Evolutionary conservation across 2,329 filamentous ascomycete species (phyloP), one percentile per base, ranked within the genome.

Genomic region (Chrysoporthe puriensis): DNA sequence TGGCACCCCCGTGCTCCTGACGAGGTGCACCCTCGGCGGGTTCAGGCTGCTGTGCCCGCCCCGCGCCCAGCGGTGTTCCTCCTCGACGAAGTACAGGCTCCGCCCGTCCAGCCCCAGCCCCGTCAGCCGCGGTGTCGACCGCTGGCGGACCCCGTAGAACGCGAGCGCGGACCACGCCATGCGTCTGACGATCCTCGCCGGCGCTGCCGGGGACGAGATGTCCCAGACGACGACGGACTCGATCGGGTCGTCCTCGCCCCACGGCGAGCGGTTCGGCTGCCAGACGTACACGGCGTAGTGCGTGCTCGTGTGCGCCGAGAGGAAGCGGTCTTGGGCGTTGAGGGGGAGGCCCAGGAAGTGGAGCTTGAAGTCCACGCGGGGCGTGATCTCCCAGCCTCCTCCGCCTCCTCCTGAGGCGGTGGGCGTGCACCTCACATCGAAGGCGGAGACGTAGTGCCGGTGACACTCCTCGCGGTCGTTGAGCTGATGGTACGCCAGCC

Each of bases 221-320:
- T 90, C 84, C 87, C 87, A 90, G 11, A 90, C 78, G 18, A 82
- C 82, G 40, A 90, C 77, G 44, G 83, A 81, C 73, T 90, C 88
- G 18, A 86, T 81, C 0, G 86, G 86, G 14, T 84, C 82, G 71
- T 86, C 84, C 63, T 87, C 84, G 46, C 83, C 82, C 78, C 84
- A 86, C 48, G 84, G 78, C 57, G 83, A 84, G 58, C 83, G 83
- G 70, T 85, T 85, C 2, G 85, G 83, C 71, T 89, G 86, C 87
- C 87, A 90, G 40, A 85, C 80, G 75, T 90, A 90, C 16, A 89
- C 78, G 50, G 82, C 86, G 75, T 90, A 90, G 73, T 90, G 87
- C 0, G 81, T 86, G 16, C 79, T 73, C 60, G 80, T 89, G 73
- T 90, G 88, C 1, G 84, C 77, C 11, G 86, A 89, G 76, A 86